Conservation (phyloP, 73 alveolate species). For the Paramecium sonneborni region DNA sequence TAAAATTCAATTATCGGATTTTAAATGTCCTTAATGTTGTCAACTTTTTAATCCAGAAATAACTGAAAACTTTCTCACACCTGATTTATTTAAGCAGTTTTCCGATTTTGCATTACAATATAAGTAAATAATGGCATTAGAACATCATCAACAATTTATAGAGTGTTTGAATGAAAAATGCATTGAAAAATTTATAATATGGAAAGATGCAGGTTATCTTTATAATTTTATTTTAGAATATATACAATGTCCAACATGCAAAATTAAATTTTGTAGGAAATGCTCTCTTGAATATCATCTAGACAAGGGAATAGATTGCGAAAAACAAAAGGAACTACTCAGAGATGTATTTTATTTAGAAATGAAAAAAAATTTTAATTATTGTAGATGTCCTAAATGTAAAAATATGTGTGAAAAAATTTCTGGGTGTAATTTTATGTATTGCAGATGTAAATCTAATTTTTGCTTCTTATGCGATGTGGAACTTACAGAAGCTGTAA, state of each 20-base stretch:
- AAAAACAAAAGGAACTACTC: neutral
- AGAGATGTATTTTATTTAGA: neutral
- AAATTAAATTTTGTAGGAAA: neutral
- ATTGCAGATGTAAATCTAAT: neutral
- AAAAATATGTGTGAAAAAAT: neutral
- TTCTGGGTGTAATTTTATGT: conserved; percentile 32
- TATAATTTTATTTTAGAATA: neutral
- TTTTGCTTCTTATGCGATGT: conserved; percentile 13
- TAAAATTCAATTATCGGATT: neutral
- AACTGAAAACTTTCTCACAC: neutral
- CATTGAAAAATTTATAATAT: neutral
- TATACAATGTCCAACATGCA: neutral
- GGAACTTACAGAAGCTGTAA: neutral
- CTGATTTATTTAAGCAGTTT: neutral
- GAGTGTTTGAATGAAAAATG: conserved; percentile 29
- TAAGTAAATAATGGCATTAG: neutral
- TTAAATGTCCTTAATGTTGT: conserved; percentile 18
- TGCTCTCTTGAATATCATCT: neutral
- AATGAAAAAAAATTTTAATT: neutral
- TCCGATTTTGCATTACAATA: neutral
- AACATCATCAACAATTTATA: neutral
- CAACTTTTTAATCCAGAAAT: neutral
- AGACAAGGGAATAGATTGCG: neutral
- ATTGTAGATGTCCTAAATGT: conserved; percentile 32
- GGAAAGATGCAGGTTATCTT: conserved; percentile 35